Conservation (phyloP, 805 yeast species). For the Yarrowia bubula region DNA sequence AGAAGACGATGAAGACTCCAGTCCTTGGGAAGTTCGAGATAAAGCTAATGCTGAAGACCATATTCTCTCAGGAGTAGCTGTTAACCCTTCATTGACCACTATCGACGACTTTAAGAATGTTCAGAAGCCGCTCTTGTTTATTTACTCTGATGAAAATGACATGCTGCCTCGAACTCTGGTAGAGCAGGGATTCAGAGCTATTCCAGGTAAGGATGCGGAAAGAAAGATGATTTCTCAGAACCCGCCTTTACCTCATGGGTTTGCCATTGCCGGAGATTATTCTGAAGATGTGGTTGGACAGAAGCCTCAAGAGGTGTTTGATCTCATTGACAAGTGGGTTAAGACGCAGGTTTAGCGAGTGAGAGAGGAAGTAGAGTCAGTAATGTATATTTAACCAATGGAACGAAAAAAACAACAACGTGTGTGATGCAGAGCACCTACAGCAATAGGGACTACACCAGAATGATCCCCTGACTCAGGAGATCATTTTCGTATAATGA, state of each 20-base stretch:
- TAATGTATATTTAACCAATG: conserved; percentile 10
- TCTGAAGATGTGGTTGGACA: conserved; percentile 39
- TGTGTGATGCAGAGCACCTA: too few species aligned
- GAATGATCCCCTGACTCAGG: too few species aligned
- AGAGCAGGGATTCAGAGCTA: conserved; percentile 30
- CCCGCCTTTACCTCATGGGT: conserved; percentile 45
- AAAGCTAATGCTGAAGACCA: conserved; percentile 32
- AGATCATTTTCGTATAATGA: too few species aligned
- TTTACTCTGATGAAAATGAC: conserved; percentile 35
- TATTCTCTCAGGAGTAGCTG: conserved; percentile 35
- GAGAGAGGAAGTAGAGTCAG: not conserved
- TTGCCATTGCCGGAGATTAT: conserved; percentile 45
- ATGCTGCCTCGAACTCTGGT: conserved; percentile 34
- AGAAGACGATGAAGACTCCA: conserved; percentile 33
- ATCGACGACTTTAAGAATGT: conserved; percentile 35
- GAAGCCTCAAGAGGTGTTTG: conserved; percentile 36
- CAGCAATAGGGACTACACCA: too few species aligned
- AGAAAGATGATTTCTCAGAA: conserved; percentile 16
- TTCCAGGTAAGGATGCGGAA: not conserved
- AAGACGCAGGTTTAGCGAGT: not conserved
- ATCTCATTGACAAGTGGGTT: conserved; percentile 29
- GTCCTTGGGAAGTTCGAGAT: conserved; percentile 28
- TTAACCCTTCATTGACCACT: conserved; percentile 38
- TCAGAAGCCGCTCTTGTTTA: conserved; percentile 35
- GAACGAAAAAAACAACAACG: too few species aligned